phyloP scores from a whole-genome alignment of 2,329 filamentous ascomycete species.

The Penicillium frequentans region DNA sequence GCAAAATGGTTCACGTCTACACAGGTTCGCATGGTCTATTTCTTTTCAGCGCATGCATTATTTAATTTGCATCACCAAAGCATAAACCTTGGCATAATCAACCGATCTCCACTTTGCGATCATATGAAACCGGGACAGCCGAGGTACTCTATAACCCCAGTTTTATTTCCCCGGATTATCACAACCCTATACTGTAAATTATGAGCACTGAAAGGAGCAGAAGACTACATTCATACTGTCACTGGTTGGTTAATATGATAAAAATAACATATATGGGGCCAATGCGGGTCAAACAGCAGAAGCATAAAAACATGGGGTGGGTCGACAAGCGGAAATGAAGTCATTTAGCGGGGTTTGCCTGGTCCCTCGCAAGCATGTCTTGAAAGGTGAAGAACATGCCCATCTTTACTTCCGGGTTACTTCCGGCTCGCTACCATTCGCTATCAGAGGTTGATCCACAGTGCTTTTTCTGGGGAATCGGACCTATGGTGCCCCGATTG shows the following conservation, averaged over 20 bases:
- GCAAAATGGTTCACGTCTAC: no score
- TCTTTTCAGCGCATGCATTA: no score
- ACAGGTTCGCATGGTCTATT: neutral
- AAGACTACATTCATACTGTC: no score
- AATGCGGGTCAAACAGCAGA: neutral
- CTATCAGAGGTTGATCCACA: neutral
- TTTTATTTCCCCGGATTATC: neutral
- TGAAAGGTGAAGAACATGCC: constrained; percentile 3
- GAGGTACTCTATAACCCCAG: neutral
- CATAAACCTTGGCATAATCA: neutral
- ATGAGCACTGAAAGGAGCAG: neutral
- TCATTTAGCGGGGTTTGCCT: constrained; percentile 11
- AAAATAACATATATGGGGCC: neutral
- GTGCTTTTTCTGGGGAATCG: constrained; percentile 6
- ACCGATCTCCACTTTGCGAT: neutral
- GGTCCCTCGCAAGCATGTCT: constrained; percentile 18
- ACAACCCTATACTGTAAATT: neutral
- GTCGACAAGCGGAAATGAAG: neutral
- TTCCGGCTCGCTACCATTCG: neutral
- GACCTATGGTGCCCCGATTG: constrained; percentile 5
- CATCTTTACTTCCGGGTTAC: neutral
- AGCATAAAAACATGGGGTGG: neutral
- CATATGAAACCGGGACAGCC: constrained; percentile 3
- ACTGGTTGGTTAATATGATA: neutral
- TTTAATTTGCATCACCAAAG: no score